These are phyloP conservation scores for Daldinia bambusicola DNA, from an alignment of 495 filamentous ascomycete genomes.

Conservation along the genomic window DNA sequence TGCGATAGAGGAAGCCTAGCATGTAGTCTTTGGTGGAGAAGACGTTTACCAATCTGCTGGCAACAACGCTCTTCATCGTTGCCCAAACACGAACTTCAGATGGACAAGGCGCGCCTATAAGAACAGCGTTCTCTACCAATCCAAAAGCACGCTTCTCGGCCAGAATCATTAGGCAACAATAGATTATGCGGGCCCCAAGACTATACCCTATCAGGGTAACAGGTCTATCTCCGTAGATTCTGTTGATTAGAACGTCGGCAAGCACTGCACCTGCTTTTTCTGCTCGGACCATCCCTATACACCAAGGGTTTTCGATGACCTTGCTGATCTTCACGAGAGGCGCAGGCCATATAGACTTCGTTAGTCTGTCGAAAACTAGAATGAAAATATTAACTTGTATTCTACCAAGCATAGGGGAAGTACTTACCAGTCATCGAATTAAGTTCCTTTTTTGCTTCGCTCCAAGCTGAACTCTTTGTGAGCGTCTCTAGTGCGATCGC, in stretches of 20 bases:
- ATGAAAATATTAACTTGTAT: slow-evolving; percentile 26
- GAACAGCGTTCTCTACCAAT: slow-evolving; percentile 81
- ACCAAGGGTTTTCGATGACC: slow-evolving; percentile 91
- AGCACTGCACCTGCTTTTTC: slow-evolving; percentile 89
- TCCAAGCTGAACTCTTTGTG: slow-evolving; percentile 80
- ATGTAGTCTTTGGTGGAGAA: slow-evolving; percentile 70
- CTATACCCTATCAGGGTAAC: slow-evolving; percentile 91
- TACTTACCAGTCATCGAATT: slow-evolving; percentile 59
- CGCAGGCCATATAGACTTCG: slow-evolving; percentile 78
- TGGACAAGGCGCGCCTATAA: slow-evolving; percentile 86
- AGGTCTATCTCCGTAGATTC: slow-evolving; percentile 86
- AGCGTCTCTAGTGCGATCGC: slow-evolving; percentile 78
- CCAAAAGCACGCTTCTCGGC: slow-evolving; percentile 85
- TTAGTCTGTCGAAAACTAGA: slow-evolving; percentile 74
- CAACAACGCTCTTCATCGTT: slow-evolving; percentile 65
- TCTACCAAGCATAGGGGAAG: slow-evolving; percentile 12
- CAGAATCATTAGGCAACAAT: slow-evolving; percentile 78
- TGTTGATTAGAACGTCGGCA: slow-evolving; percentile 88
- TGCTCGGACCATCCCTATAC: slow-evolving; percentile 78
- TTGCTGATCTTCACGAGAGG: slow-evolving; percentile 80
- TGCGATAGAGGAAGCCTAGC: slow-evolving; percentile 68
- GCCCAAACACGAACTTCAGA: slow-evolving; percentile 63
- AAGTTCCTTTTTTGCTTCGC: slow-evolving; percentile 79
- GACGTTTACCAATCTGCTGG: slow-evolving; percentile 67
- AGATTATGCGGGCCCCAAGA: slow-evolving; percentile 90